These are phyloP conservation scores for Aureobasidium sp. DNA, from an alignment of 2,329 filamentous ascomycete genomes.

Conservation along the genomic window DNA sequence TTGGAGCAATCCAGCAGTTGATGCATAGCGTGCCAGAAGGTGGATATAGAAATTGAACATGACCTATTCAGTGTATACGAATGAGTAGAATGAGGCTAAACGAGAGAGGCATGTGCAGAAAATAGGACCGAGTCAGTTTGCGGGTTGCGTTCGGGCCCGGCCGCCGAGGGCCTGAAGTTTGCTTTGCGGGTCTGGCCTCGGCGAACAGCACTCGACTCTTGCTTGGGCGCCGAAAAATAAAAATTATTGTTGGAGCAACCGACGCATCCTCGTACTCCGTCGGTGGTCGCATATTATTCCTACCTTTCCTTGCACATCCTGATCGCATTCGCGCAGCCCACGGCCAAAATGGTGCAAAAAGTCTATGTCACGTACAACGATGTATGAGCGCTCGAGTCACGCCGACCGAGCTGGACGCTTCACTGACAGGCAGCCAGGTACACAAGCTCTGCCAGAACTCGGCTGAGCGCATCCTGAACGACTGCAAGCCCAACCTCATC, in stretches of 20 bases:
- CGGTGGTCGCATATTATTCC: slow-evolving; percentile 3
- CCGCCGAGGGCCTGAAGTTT: neutral
- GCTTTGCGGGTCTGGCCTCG: slow-evolving; percentile 2
- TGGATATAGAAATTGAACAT: slow-evolving; percentile 1
- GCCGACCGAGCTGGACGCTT: neutral
- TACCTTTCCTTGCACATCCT: neutral
- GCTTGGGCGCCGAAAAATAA: slow-evolving; percentile 2
- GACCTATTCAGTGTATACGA: neutral
- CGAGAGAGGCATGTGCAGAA: neutral
- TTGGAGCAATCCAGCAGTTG: neutral
- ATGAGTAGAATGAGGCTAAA: neutral
- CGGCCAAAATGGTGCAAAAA: slow-evolving; percentile 55
- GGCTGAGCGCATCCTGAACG: slow-evolving; percentile 70
- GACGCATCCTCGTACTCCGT: neutral
- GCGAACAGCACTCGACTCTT: neutral
- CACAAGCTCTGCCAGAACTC: slow-evolving; percentile 94
- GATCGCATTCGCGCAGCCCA: neutral
- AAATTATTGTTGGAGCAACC: neutral
- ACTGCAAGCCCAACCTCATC: slow-evolving; percentile 90
- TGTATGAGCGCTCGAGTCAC: slow-evolving; percentile 45
- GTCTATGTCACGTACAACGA: slow-evolving; percentile 89
- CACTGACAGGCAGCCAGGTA: slow-evolving; percentile 52
- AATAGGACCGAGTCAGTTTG: neutral
- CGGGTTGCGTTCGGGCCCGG: neutral
- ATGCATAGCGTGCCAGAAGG: neutral